Conservation (phyloP, 768 basidiomycete species). For the Sarcomyxa edulis region DNA sequence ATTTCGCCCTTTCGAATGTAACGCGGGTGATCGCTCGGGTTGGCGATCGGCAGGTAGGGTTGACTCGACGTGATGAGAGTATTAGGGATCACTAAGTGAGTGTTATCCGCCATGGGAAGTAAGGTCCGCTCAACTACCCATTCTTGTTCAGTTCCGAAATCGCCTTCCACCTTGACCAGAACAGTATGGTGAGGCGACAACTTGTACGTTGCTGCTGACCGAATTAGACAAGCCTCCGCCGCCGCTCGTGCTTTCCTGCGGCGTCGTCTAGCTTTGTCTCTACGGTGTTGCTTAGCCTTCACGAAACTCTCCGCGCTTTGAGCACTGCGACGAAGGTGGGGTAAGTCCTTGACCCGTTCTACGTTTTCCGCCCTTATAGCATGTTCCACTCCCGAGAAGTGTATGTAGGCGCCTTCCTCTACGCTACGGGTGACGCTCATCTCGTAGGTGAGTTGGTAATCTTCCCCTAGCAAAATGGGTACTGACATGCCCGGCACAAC, state of each 20-base stretch:
- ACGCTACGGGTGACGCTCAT: conserved; percentile 11
- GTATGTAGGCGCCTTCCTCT: not conserved
- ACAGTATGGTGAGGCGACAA: conserved; percentile 11
- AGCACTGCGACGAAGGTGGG: no score
- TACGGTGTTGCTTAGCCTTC: not conserved
- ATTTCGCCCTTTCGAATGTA: conserved; percentile 10
- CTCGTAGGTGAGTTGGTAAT: no score
- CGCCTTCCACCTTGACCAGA: not conserved
- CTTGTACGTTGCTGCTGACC: not conserved
- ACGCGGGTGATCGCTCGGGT: conserved; percentile 7
- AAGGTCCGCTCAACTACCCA: conserved; percentile 15
- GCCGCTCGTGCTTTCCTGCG: not conserved
- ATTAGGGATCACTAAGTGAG: conserved; percentile 9
- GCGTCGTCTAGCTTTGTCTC: not conserved
- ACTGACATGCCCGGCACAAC: conserved; percentile 20
- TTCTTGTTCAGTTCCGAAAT: conserved; percentile 2
- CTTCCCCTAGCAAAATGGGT: conserved; percentile 21
- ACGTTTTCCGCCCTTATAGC: no score
- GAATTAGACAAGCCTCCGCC: not conserved
- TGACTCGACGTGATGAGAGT: conserved; percentile 8
- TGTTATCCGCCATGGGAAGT: conserved; percentile 8
- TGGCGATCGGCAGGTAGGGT: conserved; percentile 12
- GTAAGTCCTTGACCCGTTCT: no score
- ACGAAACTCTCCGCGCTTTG: conserved; percentile 7
- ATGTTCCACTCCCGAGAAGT: conserved; percentile 5